Evolutionary conservation across 176 grass and related monocot species (phyloP).

Genomic region (Microstegium vimineum): DNA sequence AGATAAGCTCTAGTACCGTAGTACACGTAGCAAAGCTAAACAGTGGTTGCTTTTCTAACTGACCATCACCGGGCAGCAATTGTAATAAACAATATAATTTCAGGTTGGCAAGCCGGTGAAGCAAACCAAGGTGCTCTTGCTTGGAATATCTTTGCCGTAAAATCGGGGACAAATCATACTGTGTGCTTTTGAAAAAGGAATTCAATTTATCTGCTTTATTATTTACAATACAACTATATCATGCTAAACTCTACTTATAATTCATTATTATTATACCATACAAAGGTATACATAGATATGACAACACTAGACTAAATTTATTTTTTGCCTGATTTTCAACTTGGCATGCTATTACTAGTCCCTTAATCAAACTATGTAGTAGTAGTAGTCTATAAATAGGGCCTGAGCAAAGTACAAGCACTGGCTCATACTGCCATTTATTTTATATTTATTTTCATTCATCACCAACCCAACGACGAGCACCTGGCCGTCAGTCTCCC

Average conservation of each 20-base stretch:
- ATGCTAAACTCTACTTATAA: not conserved
- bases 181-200: not conserved
- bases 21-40: constrained; percentile 7
- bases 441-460: too few species aligned
- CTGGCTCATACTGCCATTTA: not conserved
- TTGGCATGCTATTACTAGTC: not conserved
- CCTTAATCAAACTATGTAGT: not conserved
- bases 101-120: constrained; percentile 9
- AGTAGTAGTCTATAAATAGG: constrained; percentile 36
- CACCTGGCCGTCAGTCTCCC: not conserved
- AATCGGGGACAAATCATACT: not conserved
- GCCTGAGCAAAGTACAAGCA: not conserved
- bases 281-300: too few species aligned
- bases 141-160: constrained; percentile 20
- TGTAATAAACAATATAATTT: constrained; percentile 5
- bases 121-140: not conserved
- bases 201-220: not conserved
- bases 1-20: not conserved
- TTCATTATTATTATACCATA: too few species aligned
- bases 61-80: not conserved
- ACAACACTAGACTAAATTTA: not conserved
- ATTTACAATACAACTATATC: too few species aligned
- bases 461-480: not conserved
- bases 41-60: not conserved
- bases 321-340: not conserved